Evolutionary conservation across 345 rosid species (phyloP), one percentile per base, ranked within the genome.

Genomic region (Syzygium aromaticum): DNA sequence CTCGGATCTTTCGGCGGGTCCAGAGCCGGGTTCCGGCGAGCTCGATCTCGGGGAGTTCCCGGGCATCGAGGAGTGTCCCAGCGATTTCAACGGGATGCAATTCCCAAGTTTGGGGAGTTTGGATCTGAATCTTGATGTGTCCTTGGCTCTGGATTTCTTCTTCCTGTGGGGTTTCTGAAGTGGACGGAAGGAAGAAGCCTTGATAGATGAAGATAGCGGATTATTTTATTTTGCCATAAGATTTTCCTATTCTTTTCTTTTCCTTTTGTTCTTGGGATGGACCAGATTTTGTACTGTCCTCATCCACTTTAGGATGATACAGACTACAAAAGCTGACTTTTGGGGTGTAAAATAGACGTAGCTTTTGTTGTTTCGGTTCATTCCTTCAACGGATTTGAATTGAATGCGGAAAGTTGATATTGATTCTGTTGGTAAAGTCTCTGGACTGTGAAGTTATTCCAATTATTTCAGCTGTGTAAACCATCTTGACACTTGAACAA

Each of bases 141-240:
- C 83, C 28, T 82, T 53, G 61, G 87, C 59, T 52, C 83, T 63
- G 17, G 87, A 88, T 43, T 43, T 43, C 21, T 52, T 51, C 28
- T 86, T 86, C 28, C 87, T 82, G 3, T 88, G 87, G 89, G 28
- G 82, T n/a, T 86, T 78, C 87, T 88, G 49, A 27, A 53, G 51
- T 8, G 88, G 49, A 19, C 51, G 27, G 59, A 38, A 13, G 77
- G 23, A 67, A 30, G 46, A 43, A 43, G 61, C 27, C 63, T 56
- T 56, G 63, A 12, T 2, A 5, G 63, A 10, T 8, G 10, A 56
- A 56, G 61, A 22, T 43, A 6, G 46, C 46, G 46, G 46, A 43
- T 43, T 43, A 43, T 43, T 67, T 43, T 43, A 43, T 43, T 43
- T 43, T 43, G 46, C 46, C 46, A 43, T 43, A 43, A 43, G 46